A percentile compares a stretch with the other conserved stretches of the same genome.
These are phyloP conservation scores for Boletus patriciae DNA, from an alignment of 768 basidiomycete genomes.

Conservation along the genomic window DNA sequence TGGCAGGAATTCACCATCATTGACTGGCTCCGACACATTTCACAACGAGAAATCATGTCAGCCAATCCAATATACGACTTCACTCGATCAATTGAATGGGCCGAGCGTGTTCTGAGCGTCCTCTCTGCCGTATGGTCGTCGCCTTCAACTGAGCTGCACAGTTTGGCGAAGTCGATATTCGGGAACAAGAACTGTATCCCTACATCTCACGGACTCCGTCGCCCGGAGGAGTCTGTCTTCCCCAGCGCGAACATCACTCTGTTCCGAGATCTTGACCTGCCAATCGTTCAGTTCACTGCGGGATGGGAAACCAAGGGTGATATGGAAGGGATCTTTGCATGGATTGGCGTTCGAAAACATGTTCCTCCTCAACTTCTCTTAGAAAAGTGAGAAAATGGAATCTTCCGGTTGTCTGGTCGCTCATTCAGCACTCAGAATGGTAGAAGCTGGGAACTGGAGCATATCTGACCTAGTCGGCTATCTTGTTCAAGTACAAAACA, in stretches of 20 bases:
- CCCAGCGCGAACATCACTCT: background rate
- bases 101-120: constrained; percentile 68
- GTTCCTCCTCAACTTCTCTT: background rate
- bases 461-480: constrained; percentile 2
- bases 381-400: background rate
- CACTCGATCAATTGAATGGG: constrained; percentile 61
- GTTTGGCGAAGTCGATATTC: background rate
- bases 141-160: constrained; percentile 37
- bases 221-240: constrained; percentile 35
- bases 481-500: constrained; percentile 1
- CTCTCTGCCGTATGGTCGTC: constrained; percentile 66
- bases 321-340: background rate
- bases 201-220: background rate
- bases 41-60: constrained; percentile 43
- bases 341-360: background rate
- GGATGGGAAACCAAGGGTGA: background rate
- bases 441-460: constrained; percentile 2
- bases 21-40: constrained; percentile 71
- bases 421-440: constrained; percentile 4
- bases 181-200: background rate
- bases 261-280: background rate
- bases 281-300: background rate
- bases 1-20: constrained; percentile 75
- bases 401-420: background rate
- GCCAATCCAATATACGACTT: constrained; percentile 56